phyloP scores from a whole-genome alignment of 768 basidiomycete genomes.

The Leccinellum albellum region DNA sequence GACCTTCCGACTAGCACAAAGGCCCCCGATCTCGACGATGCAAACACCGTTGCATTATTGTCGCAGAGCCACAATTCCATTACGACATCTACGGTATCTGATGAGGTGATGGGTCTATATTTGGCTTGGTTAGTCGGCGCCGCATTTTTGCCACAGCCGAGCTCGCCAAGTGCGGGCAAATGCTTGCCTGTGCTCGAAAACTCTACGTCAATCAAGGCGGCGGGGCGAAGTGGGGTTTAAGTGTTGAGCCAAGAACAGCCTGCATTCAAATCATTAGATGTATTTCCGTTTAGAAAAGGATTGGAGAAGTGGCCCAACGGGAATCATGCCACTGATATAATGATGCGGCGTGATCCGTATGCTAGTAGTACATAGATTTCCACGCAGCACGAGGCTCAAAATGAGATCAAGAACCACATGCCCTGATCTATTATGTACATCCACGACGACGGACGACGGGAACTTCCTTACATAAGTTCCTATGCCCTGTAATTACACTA shows the following conservation, averaged over 20 bases:
- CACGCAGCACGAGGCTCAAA: neutral
- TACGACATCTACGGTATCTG: constrained; percentile 60
- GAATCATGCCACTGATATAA: neutral
- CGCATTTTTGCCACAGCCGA: constrained; percentile 69
- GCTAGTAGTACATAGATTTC: no score
- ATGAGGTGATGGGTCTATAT: constrained; percentile 78
- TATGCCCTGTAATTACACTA: neutral
- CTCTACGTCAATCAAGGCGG: constrained; percentile 49
- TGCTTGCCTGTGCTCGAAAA: constrained; percentile 45
- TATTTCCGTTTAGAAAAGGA: neutral
- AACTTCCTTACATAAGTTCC: neutral
- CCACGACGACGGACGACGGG: neutral
- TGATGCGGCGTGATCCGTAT: neutral
- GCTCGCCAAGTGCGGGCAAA: constrained; percentile 36
- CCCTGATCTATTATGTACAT: neutral
- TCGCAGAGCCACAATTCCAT: constrained; percentile 40
- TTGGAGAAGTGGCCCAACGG: neutral
- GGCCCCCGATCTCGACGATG: constrained; percentile 84
- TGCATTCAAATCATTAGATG: neutral
- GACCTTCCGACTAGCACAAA: constrained; percentile 97
- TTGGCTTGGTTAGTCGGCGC: constrained; percentile 88
- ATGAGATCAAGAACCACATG: neutral
- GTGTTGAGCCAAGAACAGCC: neutral
- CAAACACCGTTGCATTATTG: constrained; percentile 66
- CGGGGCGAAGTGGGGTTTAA: constrained; percentile 54